Evolutionary conservation across 257 asterid species (phyloP).

Genomic region (Perilla frutescens): DNA sequence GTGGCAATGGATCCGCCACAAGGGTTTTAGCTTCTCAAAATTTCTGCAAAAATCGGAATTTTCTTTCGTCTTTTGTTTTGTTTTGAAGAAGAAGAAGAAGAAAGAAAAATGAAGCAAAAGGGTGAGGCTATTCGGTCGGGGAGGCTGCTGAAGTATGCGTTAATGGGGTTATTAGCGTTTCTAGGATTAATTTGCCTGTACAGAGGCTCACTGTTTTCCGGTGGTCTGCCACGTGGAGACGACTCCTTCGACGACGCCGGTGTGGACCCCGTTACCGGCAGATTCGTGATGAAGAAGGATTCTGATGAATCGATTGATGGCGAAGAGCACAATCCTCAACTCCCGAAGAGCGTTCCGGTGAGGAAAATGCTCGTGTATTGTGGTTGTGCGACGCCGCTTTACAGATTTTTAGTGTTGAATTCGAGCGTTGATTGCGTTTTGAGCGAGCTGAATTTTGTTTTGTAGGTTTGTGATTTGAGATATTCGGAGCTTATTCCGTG

Average conservation of each 20-base stretch:
- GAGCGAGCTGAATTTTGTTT: constrained; percentile 8
- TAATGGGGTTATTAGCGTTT: constrained; percentile 55
- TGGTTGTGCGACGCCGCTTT: not conserved
- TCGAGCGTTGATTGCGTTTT: not conserved
- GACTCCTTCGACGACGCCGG: constrained; percentile 54
- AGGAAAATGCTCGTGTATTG: constrained; percentile 17
- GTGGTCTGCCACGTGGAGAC: constrained; percentile 62
- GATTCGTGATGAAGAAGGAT: constrained; percentile 42
- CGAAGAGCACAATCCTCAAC: constrained; percentile 60
- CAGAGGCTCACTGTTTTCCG: constrained; percentile 56
- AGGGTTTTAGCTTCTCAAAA: constrained; percentile 44
- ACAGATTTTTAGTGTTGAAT: not conserved
- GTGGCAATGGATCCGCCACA: constrained; percentile 53
- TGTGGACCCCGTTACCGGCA: constrained; percentile 59
- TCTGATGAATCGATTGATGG: constrained; percentile 59
- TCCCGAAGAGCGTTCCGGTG: constrained; percentile 74
- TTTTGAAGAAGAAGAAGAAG: not conserved
- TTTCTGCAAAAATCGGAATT: constrained; percentile 5
- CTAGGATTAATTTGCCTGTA: constrained; percentile 75
- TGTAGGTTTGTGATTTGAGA: constrained; percentile 82
- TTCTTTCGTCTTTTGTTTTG: not conserved
- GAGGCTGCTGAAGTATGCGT: constrained; percentile 56
- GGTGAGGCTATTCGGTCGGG: constrained; percentile 42
- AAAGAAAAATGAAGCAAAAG: constrained; percentile 53
- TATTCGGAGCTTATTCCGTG: constrained; percentile 92